Percentiles rank a stretch among this genome's conserved stretches.
Conservation (phyloP, 2,329 filamentous ascomycete genomes). For the Microcyclospora pomicola region DNA sequence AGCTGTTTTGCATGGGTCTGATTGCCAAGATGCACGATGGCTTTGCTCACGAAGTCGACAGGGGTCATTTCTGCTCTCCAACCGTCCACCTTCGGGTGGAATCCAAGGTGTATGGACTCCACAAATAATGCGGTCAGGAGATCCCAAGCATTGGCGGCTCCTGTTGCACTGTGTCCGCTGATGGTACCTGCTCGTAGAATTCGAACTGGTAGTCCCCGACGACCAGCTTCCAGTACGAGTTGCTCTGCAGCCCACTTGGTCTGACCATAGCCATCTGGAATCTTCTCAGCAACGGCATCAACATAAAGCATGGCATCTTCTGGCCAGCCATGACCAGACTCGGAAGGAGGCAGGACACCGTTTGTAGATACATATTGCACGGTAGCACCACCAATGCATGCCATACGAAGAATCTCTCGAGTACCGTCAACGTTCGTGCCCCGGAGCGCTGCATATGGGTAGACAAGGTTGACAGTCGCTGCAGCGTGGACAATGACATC, state of each 20-base stretch:
- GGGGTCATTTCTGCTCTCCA: conserved; percentile 78
- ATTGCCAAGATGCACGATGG: conserved; percentile 56
- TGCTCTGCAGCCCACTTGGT: conserved; percentile 73
- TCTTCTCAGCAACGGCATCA: conserved; percentile 53
- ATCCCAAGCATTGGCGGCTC: conserved; percentile 67
- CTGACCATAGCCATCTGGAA: conserved; percentile 62
- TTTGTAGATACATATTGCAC: conserved; percentile 71
- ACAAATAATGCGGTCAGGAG: conserved; percentile 62
- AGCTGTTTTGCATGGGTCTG: conserved; percentile 48
- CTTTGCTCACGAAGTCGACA: conserved; percentile 65
- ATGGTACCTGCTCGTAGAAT: conserved; percentile 66
- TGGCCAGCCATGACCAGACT: conserved; percentile 49
- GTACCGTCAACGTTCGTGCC: conserved; percentile 70
- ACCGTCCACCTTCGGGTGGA: conserved; percentile 54
- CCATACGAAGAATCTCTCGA: conserved; percentile 57
- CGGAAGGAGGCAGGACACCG: conserved; percentile 58
- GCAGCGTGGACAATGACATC: conserved; percentile 66
- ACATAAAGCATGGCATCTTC: conserved; percentile 55
- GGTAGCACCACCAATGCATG: conserved; percentile 52
- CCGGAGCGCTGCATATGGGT: conserved; percentile 64
- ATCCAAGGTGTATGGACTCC: conserved; percentile 60
- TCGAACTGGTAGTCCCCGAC: conserved; percentile 54
- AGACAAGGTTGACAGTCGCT: conserved; percentile 67
- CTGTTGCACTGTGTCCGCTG: conserved; percentile 60
- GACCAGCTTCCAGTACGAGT: conserved; percentile 54